A percentile compares a stretch with the other conserved stretches of the same genome.
Conservation (phyloP, 257 asterid species). For the Rhazya stricta region DNA sequence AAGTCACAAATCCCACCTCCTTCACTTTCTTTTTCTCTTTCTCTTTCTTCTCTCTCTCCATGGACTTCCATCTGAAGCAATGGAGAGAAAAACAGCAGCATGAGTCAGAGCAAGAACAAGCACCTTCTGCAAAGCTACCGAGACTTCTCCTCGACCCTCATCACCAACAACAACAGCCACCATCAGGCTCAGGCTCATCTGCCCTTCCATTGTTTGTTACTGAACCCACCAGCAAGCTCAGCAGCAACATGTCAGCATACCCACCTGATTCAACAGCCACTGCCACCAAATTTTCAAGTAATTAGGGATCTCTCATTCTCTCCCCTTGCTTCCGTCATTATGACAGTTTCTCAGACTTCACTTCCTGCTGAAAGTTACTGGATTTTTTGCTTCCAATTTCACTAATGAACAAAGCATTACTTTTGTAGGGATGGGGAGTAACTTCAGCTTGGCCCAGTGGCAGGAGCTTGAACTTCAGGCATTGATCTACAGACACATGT, state of each 20-base stretch:
- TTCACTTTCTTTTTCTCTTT: slow-evolving; percentile 3
- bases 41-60: slow-evolving; percentile 24
- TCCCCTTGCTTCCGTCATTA: neutral
- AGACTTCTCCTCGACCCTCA: slow-evolving; percentile 39
- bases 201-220: slow-evolving; percentile 69
- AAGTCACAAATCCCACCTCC: slow-evolving; percentile 8
- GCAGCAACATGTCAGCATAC: slow-evolving; percentile 51
- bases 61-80: slow-evolving; percentile 84
- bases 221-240: slow-evolving; percentile 43
- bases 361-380: slow-evolving; percentile 10
- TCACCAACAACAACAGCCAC: slow-evolving; percentile 10
- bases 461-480: slow-evolving; percentile 92
- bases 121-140: slow-evolving; percentile 46
- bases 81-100: slow-evolving; percentile 46
- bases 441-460: slow-evolving; percentile 83
- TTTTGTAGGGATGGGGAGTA: slow-evolving; percentile 57
- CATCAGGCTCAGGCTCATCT: slow-evolving; percentile 8
- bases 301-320: slow-evolving; percentile 16
- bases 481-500: slow-evolving; percentile 72
- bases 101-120: slow-evolving; percentile 32
- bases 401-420: neutral
- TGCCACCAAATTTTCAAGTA: slow-evolving; percentile 50
- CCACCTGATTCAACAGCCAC: slow-evolving; percentile 37
- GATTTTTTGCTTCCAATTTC: slow-evolving; percentile 5
- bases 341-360: slow-evolving; percentile 13